phyloP scores from a whole-genome alignment of 225 moss, liverwort and hornwort genomes.

The Antitrichia curtipendula region DNA sequence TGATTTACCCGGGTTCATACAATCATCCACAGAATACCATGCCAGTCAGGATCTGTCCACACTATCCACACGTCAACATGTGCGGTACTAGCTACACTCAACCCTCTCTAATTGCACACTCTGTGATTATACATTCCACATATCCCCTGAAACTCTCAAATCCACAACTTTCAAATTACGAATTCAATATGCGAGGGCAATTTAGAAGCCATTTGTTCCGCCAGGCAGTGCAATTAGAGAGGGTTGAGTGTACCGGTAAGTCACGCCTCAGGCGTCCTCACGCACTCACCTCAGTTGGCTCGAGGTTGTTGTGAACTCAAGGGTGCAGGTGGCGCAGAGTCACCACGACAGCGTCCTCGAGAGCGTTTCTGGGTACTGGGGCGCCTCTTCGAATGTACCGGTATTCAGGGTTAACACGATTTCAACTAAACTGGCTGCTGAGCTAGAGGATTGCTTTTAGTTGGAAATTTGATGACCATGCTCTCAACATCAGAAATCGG shows the following conservation, averaged over 20 bases:
- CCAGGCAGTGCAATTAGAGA: not conserved
- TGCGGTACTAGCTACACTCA: not conserved
- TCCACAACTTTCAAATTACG: not conserved
- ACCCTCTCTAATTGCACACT: not conserved
- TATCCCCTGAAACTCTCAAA: not conserved
- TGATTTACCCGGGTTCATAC: not conserved
- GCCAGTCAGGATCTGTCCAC: not conserved
- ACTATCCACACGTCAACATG: not conserved
- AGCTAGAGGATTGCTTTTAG: not conserved
- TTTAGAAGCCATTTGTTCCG: not conserved
- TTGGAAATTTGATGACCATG: not conserved
- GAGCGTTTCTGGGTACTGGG: not conserved
- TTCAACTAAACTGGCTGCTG: not conserved
- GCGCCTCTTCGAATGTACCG: not conserved
- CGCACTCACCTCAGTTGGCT: not conserved
- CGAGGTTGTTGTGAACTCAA: not conserved
- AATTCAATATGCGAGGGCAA: not conserved
- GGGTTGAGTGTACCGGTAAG: not conserved
- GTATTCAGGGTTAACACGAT: not conserved
- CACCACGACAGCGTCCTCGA: not conserved
- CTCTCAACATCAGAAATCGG: not conserved
- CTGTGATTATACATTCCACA: not conserved
- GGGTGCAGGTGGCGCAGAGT: not conserved
- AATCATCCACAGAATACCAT: too few species aligned
- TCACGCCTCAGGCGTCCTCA: not conserved